These are phyloP conservation scores for Hibiscus tridactylites DNA, from an alignment of 345 rosid species.

Conservation along the genomic window DNA sequence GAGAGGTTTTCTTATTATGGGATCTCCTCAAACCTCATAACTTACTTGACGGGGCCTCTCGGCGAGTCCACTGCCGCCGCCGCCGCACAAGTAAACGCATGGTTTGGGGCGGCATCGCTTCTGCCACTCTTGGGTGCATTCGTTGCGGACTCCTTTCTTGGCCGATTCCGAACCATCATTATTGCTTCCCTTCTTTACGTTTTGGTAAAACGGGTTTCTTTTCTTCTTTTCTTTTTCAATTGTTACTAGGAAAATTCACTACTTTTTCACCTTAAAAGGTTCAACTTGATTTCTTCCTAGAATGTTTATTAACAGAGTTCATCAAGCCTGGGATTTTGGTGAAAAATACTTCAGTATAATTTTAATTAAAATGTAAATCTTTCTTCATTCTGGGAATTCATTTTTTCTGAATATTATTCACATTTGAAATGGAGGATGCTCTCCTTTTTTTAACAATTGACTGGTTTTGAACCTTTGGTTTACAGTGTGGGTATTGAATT, in stretches of 20 bases:
- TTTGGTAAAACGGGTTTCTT: conserved; percentile 16
- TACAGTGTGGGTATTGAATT: not conserved
- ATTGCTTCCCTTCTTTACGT: conserved; percentile 46
- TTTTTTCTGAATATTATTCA: not conserved
- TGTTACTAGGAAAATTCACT: not conserved
- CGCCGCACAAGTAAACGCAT: conserved; percentile 5
- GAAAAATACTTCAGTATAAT: not conserved
- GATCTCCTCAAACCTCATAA: conserved; percentile 4
- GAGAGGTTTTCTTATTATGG: conserved; percentile 14
- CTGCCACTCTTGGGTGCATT: conserved; percentile 46
- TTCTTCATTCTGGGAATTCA: not conserved
- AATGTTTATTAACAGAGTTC: not conserved
- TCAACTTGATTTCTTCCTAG: no score
- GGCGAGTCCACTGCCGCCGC: conserved; percentile 7
- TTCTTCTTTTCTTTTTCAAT: no score
- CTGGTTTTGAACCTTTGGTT: not conserved
- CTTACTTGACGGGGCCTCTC: conserved; percentile 14
- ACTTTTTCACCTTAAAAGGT: not conserved
- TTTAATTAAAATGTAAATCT: not conserved
- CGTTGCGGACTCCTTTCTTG: conserved; percentile 55
- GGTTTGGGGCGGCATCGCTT: conserved; percentile 1
- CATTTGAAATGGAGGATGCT: not conserved
- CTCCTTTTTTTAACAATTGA: not conserved
- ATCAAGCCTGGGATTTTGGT: not conserved
- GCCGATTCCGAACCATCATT: conserved; percentile 55